Evolutionary conservation across 352 stramenopile genomes (phyloP).

Genomic region (Globisporangium barbulae): DNA sequence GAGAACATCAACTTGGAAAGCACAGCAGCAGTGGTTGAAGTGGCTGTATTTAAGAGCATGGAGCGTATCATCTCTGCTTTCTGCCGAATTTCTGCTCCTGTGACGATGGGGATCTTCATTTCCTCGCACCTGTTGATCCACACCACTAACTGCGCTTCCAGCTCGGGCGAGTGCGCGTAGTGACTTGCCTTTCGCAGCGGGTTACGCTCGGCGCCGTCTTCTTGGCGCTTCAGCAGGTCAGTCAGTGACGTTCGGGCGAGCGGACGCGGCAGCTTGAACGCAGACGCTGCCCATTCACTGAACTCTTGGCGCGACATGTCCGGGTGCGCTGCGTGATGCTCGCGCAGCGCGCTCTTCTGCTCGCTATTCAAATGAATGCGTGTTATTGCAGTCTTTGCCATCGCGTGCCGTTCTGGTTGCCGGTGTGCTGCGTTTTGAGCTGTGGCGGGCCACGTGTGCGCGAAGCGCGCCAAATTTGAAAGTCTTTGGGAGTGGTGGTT

Average conservation of each 20-base stretch:
- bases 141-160: not conserved
- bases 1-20: slow-evolving; percentile 1
- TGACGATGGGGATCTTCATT: not conserved
- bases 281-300: not conserved
- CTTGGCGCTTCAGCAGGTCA: not conserved
- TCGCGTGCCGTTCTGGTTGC: not conserved
- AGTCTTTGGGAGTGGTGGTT: not conserved
- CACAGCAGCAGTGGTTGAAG: not conserved
- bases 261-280: not conserved
- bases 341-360: not conserved
- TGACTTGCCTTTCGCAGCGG: not conserved
- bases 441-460: not conserved
- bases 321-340: not conserved
- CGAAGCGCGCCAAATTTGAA: not conserved
- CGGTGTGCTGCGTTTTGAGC: not conserved
- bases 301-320: not conserved
- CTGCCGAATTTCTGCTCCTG: not conserved
- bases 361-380: not conserved
- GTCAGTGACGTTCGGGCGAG: not conserved
- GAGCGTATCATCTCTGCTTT: not conserved
- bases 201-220: not conserved
- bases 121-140: not conserved
- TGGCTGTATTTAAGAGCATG: not conserved
- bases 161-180: not conserved
- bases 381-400: not conserved